A percentile compares a stretch with the other conserved stretches of the same genome.
These are phyloP conservation scores for Zychaea mexicana DNA, from an alignment of 371 early-diverging fungal species.

Conservation along the genomic window DNA sequence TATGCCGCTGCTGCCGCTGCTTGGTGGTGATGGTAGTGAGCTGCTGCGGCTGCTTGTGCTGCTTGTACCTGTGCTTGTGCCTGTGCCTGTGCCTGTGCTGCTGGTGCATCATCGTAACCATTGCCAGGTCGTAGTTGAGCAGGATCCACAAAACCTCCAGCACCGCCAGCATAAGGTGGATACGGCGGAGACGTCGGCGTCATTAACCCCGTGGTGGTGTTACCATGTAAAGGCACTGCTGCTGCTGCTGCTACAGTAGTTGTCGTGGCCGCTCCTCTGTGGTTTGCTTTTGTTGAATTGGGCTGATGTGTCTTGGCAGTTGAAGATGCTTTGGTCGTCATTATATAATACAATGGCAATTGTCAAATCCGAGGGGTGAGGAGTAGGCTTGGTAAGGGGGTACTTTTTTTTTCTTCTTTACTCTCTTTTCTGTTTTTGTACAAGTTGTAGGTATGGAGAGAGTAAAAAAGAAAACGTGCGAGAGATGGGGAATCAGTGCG, in stretches of 20 bases:
- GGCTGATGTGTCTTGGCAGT: neutral
- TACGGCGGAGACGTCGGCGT: slow-evolving; percentile 17
- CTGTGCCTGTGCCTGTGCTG: neutral
- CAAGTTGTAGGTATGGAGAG: too few species aligned
- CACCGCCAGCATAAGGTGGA: slow-evolving; percentile 15
- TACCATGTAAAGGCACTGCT: neutral
- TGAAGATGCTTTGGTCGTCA: neutral
- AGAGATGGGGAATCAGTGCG: too few species aligned
- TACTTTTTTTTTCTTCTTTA: too few species aligned
- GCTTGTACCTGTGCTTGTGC: neutral
- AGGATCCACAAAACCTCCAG: slow-evolving; percentile 13
- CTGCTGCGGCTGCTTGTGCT: neutral
- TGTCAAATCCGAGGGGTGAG: neutral
- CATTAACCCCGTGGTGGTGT: neutral
- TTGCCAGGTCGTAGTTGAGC: slow-evolving; percentile 2
- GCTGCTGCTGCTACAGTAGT: neutral
- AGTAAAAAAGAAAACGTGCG: too few species aligned
- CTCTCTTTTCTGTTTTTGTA: too few species aligned
- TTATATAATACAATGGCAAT: neutral
- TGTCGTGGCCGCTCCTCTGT: neutral
- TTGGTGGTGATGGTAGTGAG: neutral
- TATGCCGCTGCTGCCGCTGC: slow-evolving; percentile 9
- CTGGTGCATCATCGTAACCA: neutral
- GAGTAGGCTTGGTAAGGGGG: neutral
- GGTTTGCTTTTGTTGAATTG: neutral